A percentile compares a stretch with the other conserved stretches of the same genome.
These are phyloP conservation scores for Trichaptum fuscoviolaceum DNA, from an alignment of 768 basidiomycete genomes.

Conservation along the genomic window DNA sequence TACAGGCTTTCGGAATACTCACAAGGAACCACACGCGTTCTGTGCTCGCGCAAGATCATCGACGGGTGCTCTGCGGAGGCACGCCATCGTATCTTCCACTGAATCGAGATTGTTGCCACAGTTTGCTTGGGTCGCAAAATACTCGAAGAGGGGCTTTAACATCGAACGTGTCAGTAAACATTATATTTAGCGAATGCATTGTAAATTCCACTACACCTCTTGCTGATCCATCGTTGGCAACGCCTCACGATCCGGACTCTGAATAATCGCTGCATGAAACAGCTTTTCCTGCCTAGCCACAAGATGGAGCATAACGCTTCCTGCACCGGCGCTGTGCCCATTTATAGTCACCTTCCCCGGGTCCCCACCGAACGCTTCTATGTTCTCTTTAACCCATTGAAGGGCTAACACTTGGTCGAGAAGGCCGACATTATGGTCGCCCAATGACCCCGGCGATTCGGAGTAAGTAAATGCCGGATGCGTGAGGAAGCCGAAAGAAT, in stretches of 20 bases:
- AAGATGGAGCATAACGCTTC: constrained; percentile 53
- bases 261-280: constrained; percentile 54
- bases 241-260: constrained; percentile 54
- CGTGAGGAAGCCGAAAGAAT: constrained; percentile 58
- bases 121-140: constrained; percentile 43
- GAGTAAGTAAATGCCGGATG: constrained; percentile 35
- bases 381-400: constrained; percentile 33
- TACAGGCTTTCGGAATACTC: constrained; percentile 21
- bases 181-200: neutral
- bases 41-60: constrained; percentile 50
- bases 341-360: constrained; percentile 41
- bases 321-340: constrained; percentile 57
- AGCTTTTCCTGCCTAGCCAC: constrained; percentile 37
- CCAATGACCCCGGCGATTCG: constrained; percentile 24
- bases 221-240: constrained; percentile 48
- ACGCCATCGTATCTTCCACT: constrained; percentile 33
- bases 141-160: constrained; percentile 46
- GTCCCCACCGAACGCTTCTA: constrained; percentile 36
- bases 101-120: constrained; percentile 34
- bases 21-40: constrained; percentile 26
- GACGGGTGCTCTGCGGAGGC: constrained; percentile 45
- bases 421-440: constrained; percentile 51
- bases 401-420: constrained; percentile 45
- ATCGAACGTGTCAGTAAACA: neutral
- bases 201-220: constrained; percentile 28